Evolutionary conservation across 257 asterid species (phyloP).

Genomic region (Solanum ossicruentum): DNA sequence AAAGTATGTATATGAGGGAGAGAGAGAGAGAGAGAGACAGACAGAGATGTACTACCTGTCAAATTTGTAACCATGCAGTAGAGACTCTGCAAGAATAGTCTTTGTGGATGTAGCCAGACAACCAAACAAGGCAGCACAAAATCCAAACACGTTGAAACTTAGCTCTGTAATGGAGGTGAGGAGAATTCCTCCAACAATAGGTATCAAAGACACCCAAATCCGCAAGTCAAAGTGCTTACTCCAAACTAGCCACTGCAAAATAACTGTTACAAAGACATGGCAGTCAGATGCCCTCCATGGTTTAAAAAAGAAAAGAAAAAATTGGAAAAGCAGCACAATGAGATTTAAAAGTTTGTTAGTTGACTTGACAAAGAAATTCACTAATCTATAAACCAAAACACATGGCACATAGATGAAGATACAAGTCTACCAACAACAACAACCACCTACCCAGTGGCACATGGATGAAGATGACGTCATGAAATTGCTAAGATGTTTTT

Average conservation of each 20-base stretch:
- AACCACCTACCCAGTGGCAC: neutral
- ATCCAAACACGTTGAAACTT: conserved; percentile 30
- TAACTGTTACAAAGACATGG: conserved; percentile 12
- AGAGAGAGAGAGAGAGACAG: neutral
- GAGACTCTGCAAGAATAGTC: conserved; percentile 39
- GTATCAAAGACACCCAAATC: conserved; percentile 36
- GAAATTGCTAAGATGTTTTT: neutral
- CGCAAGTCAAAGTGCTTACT: conserved; percentile 31
- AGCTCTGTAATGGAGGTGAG: conserved; percentile 40
- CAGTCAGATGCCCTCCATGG: neutral
- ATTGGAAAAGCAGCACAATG: neutral
- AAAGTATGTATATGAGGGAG: neutral
- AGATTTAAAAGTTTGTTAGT: neutral
- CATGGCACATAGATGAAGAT: neutral
- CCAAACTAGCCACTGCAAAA: conserved; percentile 47
- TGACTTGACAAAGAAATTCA: neutral
- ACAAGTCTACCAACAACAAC: no score
- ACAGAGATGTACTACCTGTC: conserved; percentile 16
- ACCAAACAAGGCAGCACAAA: conserved; percentile 41
- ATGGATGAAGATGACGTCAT: neutral
- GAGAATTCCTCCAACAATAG: conserved; percentile 46
- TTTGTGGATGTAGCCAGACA: conserved; percentile 44
- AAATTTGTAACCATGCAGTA: conserved; percentile 37
- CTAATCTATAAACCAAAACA: neutral
- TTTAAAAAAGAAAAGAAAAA: neutral